phyloP scores from a whole-genome alignment of 164 flowering plant genomes.

The Litsea cubeba region DNA sequence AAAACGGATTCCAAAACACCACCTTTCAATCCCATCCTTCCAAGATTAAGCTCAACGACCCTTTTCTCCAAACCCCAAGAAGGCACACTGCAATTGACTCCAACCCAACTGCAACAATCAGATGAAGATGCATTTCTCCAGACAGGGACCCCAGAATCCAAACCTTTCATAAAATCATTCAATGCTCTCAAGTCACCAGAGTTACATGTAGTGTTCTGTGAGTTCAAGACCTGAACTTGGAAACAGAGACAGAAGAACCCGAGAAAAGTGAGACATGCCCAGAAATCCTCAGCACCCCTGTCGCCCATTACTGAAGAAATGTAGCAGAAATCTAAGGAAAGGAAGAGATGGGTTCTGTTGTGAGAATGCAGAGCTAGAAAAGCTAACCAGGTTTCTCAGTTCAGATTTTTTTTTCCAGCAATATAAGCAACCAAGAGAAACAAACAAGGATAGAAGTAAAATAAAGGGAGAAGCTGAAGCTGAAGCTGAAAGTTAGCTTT shows the following conservation, averaged over 20 bases:
- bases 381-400: background rate
- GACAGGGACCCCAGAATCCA: slow-evolving; percentile 5
- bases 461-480: background rate
- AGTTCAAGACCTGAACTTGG: slow-evolving; percentile 1
- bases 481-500: background rate
- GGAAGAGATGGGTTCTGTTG: background rate
- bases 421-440: background rate
- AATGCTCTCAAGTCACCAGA: slow-evolving; percentile 19
- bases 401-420: background rate
- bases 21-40: slow-evolving; percentile 49
- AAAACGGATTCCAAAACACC: slow-evolving; percentile 33
- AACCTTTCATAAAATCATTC: slow-evolving; percentile 4
- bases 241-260: slow-evolving; percentile 24
- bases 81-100: slow-evolving; percentile 43
- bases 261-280: background rate
- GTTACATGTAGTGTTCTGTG: slow-evolving; percentile 7
- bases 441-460: background rate
- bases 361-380: background rate
- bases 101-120: slow-evolving; percentile 72
- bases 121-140: slow-evolving; percentile 6
- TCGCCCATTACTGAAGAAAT: background rate
- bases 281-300: background rate
- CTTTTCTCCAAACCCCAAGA: slow-evolving; percentile 32
- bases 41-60: slow-evolving; percentile 40
- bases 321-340: background rate